These are phyloP conservation scores for Rhinocladiella similis DNA, from an alignment of 2,329 filamentous ascomycete species.

Conservation along the genomic window DNA sequence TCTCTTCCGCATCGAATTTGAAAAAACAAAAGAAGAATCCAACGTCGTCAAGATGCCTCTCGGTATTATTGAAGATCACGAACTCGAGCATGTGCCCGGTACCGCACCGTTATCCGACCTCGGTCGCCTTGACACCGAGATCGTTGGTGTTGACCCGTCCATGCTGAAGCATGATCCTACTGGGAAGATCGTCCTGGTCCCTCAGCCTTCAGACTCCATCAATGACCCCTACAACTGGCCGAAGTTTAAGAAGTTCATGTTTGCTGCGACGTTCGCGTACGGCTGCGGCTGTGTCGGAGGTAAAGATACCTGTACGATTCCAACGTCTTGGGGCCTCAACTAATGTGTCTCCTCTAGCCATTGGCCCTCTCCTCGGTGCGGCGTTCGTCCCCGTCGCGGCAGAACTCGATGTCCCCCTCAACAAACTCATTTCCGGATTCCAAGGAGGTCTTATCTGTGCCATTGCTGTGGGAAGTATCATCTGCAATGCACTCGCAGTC, in stretches of 20 bases:
- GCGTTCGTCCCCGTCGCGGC: slow-evolving; percentile 19
- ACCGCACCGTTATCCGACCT: slow-evolving; percentile 31
- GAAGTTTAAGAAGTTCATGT: slow-evolving; percentile 27
- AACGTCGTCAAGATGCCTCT: slow-evolving; percentile 31
- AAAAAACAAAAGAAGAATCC: too few relatives aligned
- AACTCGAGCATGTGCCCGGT: slow-evolving; percentile 35
- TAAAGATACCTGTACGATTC: slow-evolving; percentile 13
- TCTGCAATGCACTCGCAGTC: slow-evolving; percentile 30
- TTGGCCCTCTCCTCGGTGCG: slow-evolving; percentile 17
- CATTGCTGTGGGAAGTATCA: slow-evolving; percentile 38
- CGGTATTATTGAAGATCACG: slow-evolving; percentile 34
- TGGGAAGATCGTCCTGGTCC: slow-evolving; percentile 23
- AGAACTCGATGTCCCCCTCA: slow-evolving; percentile 10
- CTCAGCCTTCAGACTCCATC: slow-evolving; percentile 23
- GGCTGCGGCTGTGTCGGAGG: slow-evolving; percentile 44
- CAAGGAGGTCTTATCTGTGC: slow-evolving; percentile 39
- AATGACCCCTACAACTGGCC: slow-evolving; percentile 29
- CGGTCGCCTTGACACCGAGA: too few relatives aligned
- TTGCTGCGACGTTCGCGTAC: slow-evolving; percentile 42
- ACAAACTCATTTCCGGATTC: slow-evolving; percentile 33
- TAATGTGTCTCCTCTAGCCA: slow-evolving; percentile 1
- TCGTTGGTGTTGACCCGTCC: too few relatives aligned
- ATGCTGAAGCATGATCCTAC: slow-evolving; percentile 37
- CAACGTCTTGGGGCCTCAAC: background rate
- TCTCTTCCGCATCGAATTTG: too few relatives aligned